phyloP scores from a whole-genome alignment of 352 stramenopile genomes.

The Globisporangium ultimum region DNA sequence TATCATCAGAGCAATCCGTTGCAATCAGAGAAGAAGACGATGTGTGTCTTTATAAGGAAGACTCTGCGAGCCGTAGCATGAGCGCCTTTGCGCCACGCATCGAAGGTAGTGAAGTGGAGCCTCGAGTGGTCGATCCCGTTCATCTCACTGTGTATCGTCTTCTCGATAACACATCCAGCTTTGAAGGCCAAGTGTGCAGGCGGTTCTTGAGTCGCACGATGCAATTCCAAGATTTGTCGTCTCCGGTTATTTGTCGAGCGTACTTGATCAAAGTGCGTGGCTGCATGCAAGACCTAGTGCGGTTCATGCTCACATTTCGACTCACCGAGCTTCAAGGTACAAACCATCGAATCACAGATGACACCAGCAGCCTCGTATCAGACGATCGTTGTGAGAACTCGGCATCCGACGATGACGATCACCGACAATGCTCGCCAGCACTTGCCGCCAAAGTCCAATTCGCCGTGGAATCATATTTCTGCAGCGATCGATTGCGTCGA shows the following conservation, averaged over 20 bases:
- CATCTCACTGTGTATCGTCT: too few species aligned
- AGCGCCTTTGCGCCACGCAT: too few species aligned
- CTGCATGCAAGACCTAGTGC: constrained; percentile 25
- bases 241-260: constrained; percentile 13
- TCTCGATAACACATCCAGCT: background rate
- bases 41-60: too few species aligned
- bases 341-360: background rate
- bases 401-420: background rate
- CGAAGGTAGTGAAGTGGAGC: too few species aligned
- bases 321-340: constrained; percentile 9
- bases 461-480: too few species aligned
- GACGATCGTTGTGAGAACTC: background rate
- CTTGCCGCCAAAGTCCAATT: background rate
- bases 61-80: too few species aligned
- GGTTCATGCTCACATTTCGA: constrained; percentile 35
- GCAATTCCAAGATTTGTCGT: background rate
- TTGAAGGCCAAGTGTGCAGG: constrained; percentile 2
- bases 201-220: constrained; percentile 1
- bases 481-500: too few species aligned
- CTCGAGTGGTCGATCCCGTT: too few species aligned
- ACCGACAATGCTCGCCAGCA: background rate
- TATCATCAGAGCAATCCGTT: too few species aligned
- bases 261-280: constrained; percentile 33
- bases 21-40: too few species aligned
- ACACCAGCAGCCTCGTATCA: background rate